Evolutionary conservation across 305 asterid genomes (phyloP).

Genomic region (Coffea humblotiana): DNA sequence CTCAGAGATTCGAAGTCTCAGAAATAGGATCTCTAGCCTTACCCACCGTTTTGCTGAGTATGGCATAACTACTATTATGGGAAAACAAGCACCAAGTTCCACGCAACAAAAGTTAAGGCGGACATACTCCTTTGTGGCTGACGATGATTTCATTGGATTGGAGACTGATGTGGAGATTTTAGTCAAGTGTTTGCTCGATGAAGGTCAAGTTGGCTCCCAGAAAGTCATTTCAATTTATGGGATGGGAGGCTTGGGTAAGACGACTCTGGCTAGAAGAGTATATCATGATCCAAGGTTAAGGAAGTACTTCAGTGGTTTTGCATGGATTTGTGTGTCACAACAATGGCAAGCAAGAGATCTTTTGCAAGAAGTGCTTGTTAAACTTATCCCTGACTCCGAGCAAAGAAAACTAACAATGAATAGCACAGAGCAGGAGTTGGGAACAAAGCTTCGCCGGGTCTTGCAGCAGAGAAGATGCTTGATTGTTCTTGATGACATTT

Average conservation of each 20-base stretch:
- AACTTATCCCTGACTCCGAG: constrained; percentile 35
- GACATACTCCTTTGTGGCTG: not conserved
- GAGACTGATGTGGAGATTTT: constrained; percentile 5
- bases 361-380: constrained; percentile 41
- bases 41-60: not conserved
- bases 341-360: constrained; percentile 41
- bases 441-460: constrained; percentile 33
- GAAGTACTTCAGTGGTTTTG: not conserved
- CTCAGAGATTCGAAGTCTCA: not conserved
- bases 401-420: constrained; percentile 22
- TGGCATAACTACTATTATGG: not conserved
- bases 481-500: constrained; percentile 52
- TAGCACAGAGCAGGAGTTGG: constrained; percentile 31
- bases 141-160: constrained; percentile 3
- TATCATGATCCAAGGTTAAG: not conserved
- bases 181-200: not conserved
- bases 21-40: not conserved
- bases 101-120: not conserved
- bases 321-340: not conserved
- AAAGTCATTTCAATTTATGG: not conserved
- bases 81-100: not conserved
- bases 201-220: not conserved
- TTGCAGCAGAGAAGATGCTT: constrained; percentile 42
- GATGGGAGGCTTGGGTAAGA: not conserved
- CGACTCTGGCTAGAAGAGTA: not conserved